Evolutionary conservation across 2,329 filamentous ascomycete species (phyloP), one percentile per base, ranked within the genome.

Genomic region (Chalara sp.): DNA sequence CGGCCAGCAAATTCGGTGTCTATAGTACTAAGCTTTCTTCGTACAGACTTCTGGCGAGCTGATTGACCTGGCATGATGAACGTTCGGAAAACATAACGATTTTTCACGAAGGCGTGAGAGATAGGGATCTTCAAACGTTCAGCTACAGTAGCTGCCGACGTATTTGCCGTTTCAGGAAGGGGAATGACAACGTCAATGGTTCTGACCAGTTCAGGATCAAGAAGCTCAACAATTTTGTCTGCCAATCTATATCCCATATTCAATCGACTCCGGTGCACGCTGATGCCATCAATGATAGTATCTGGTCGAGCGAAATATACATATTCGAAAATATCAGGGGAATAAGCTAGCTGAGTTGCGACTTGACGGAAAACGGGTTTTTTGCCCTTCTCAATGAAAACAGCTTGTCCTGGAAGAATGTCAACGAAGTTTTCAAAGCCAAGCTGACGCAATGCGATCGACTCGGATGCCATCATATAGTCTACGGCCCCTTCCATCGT

Each of bases 391-490:
- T 85, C 76, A 56, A 95, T 84, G 63, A 95, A 89, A 55, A 95
- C 88, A 2, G 89, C 89, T 70, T 95, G 80, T 28, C 91, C 90
- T 0, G 90, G 89, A 49, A 84, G 71, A 56, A 96, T 87, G 63
- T 96, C 87, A 39, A 77, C 70, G 60, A 95, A 84, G 63, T 89
- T 76, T 33, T 69, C 74, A 71, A 93, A 95, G 12, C 89, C 89
- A 45, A 92, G 83, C 66, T 95, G 89, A 44, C 79, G 79, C 44
- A 96, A 73, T 6, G 89, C 90, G 46, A 96, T 83, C 6, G 86
- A 92, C 69, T 96, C 90, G 0, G 89, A 95, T 1, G 89, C 89
- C 74, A 96, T 81, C 79, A 96, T 89, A 72, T 95, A 96, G 68
- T 96, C 90, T 53, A 70, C 84, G 5, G 81, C 83, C 5, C 79